A percentile compares a stretch with the other conserved stretches of the same genome.
These are phyloP conservation scores for Ustilago bromivora DNA, from an alignment of 1,284 basidiomycete species.

Conservation along the genomic window DNA sequence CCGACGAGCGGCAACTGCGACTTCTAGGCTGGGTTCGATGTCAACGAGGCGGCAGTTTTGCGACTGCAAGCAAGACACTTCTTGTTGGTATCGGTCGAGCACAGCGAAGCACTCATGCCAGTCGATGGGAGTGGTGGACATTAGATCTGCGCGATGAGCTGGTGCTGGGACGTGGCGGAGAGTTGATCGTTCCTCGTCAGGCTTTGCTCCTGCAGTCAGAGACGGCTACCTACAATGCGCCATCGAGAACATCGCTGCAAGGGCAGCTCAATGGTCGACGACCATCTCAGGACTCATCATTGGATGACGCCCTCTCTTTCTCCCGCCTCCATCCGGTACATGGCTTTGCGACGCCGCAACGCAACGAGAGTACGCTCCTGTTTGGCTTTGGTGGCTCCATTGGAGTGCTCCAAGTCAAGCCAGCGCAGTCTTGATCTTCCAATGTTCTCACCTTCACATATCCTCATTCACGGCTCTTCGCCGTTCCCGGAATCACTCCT, in stretches of 20 bases:
- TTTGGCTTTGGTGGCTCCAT: constrained; percentile 50
- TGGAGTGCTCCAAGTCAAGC: constrained; percentile 16
- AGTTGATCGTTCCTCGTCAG: constrained; percentile 36
- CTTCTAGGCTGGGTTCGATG: constrained; percentile 48
- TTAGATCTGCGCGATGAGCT: constrained; percentile 45
- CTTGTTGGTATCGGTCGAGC: constrained; percentile 32
- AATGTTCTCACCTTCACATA: background rate
- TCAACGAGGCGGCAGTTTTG: constrained; percentile 39
- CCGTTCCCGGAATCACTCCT: background rate
- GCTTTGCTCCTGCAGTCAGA: constrained; percentile 22
- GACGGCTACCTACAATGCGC: background rate
- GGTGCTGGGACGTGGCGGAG: constrained; percentile 42
- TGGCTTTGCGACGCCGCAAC: constrained; percentile 12
- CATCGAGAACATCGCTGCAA: constrained; percentile 19
- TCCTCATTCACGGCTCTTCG: background rate
- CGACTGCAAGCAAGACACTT: constrained; percentile 4
- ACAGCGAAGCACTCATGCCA: constrained; percentile 13
- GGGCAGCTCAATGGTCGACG: constrained; percentile 6
- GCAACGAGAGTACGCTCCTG: constrained; percentile 15
- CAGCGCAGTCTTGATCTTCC: constrained; percentile 6
- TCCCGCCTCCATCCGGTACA: constrained; percentile 38
- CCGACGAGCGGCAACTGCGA: constrained; percentile 39
- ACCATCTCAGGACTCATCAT: constrained; percentile 11
- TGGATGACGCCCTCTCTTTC: constrained; percentile 39
- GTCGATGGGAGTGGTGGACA: constrained; percentile 49